Evolutionary conservation across 768 basidiomycete genomes (phyloP).

Genomic region (Crassisporium funariophilum): DNA sequence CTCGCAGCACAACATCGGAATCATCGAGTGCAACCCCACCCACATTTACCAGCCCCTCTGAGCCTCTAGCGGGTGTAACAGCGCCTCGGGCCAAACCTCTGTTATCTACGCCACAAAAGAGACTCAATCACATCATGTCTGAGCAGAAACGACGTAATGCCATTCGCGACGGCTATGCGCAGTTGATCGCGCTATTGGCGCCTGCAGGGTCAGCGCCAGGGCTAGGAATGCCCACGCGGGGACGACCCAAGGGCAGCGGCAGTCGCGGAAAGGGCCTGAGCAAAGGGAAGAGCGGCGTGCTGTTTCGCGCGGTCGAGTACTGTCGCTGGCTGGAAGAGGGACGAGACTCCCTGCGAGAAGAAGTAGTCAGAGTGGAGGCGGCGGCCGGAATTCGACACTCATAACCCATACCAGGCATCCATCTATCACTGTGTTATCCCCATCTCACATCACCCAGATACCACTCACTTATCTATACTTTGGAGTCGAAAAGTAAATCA

Average conservation of each 20-base stretch:
- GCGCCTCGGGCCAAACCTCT: constrained; percentile 57
- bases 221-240: constrained; percentile 75
- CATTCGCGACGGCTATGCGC: constrained; percentile 88
- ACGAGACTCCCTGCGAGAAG: constrained; percentile 64
- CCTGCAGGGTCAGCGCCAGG: constrained; percentile 71
- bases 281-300: constrained; percentile 88
- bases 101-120: constrained; percentile 82
- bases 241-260: constrained; percentile 80
- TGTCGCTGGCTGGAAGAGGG: constrained; percentile 87
- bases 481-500: constrained; percentile 14
- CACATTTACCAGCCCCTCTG: constrained; percentile 20
- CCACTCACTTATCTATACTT: constrained; percentile 14
- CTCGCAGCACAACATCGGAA: constrained; percentile 31
- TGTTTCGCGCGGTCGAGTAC: constrained; percentile 87
- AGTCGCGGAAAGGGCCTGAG: constrained; percentile 64
- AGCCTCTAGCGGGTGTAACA: constrained; percentile 15
- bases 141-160: constrained; percentile 93
- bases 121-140: constrained; percentile 92
- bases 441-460: constrained; percentile 6
- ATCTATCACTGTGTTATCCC: constrained; percentile 5
- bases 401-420: constrained; percentile 5
- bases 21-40: constrained; percentile 26
- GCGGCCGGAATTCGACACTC: constrained; percentile 56
- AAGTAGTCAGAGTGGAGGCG: constrained; percentile 68
- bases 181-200: constrained; percentile 78